Evolutionary conservation across 805 yeast genomes (phyloP), one percentile per base, ranked within the genome.

Genomic region (Metschnikowia koreensis): DNA sequence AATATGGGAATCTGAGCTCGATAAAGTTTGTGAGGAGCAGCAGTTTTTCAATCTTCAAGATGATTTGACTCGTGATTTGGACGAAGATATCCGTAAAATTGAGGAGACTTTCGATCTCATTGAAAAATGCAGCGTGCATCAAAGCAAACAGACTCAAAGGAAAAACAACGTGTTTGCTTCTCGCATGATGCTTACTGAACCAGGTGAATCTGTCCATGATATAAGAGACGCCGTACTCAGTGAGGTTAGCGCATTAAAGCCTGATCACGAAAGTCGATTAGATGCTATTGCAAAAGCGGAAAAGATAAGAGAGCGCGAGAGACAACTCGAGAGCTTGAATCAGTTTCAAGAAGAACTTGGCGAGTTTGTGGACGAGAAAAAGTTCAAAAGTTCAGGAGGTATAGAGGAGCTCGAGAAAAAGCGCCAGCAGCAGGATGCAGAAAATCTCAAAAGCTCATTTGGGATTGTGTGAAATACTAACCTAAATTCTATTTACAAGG

Each of bases 221-320:
- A 69, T 86, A 16, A 80, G 89, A 58, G 92, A 88, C 61, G 96
- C 96, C 1, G 80, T 94, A 27, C 68, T 94, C 59, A 74, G 78
- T 10, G 97, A 92, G 59, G 97, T 94, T 1, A 81, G 78, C 17
- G 86, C 89, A 0, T 68, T 94, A 47, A 79, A 75, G 48, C 97
- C 98, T 1, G 84, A 94, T 62, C 97, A 91, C 65, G 89, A 89
- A 39, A 74, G 82, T 38, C 77, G 99, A 46, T 75, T 90, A 1
- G 96, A 88, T 58, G 99, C 99, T 0, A 87, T 94, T 36, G 87
- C 83, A 60, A 84, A 82, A 53, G 97, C 97, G 0, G 97, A 93
- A 61, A 83, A 83, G 62, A 63, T 90, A 27, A 78, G 97, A 62
- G 83, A 83, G 60, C 82, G 79, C 57, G 96, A 89, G 63, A 79